These are phyloP conservation scores for Canavalia ensiformis DNA, from an alignment of 306 rosid species.

Conservation along the genomic window DNA sequence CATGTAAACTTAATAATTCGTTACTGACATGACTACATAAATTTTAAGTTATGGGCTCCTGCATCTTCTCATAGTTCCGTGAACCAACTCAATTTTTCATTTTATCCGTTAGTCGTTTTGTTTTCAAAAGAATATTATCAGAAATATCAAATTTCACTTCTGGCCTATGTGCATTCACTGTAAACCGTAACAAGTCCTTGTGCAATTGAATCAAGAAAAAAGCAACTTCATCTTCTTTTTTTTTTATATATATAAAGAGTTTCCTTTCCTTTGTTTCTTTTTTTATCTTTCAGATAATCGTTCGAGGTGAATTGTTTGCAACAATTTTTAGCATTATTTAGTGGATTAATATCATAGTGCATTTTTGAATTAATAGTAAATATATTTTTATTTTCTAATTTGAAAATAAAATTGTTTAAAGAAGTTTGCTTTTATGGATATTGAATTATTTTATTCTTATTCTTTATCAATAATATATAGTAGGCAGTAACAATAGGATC, in stretches of 20 bases:
- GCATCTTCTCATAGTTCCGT: constrained; percentile 50
- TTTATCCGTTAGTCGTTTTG: not conserved
- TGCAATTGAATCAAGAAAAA: constrained; percentile 33
- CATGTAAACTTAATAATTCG: constrained; percentile 27
- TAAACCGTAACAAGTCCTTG: constrained; percentile 39
- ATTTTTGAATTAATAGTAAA: not conserved
- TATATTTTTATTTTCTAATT: not conserved
- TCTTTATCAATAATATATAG: not conserved
- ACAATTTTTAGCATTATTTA: not conserved
- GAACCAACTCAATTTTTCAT: constrained; percentile 39
- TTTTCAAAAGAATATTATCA: constrained; percentile 7
- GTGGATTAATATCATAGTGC: not conserved
- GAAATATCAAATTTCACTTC: constrained; percentile 24
- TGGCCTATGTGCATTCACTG: constrained; percentile 37
- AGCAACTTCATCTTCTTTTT: constrained; percentile 8
- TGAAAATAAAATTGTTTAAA: not conserved
- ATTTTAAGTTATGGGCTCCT: constrained; percentile 20
- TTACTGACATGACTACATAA: constrained; percentile 25
- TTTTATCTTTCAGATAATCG: not conserved
- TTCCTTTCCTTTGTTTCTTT: not conserved
- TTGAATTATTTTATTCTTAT: not conserved
- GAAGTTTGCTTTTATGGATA: not conserved
- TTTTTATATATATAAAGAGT: not conserved
- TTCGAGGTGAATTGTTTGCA: not conserved
- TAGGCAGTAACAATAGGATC: not conserved